Evolutionary conservation across 2,329 filamentous ascomycete genomes (phyloP), one percentile per base, ranked within the genome.

Genomic region (Colletotrichum karsti): DNA sequence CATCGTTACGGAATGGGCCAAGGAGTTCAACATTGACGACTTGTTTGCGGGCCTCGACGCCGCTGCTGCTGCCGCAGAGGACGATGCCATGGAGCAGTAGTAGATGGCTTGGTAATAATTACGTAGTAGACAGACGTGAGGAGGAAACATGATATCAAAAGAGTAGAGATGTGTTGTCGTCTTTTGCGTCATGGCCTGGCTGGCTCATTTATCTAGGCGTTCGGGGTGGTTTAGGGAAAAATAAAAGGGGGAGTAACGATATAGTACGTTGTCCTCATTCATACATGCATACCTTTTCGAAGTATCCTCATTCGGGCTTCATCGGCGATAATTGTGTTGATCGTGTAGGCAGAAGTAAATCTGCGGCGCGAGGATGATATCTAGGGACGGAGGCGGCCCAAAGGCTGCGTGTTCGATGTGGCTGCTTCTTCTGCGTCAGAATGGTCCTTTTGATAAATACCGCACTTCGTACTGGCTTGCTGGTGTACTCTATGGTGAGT

Each of bases 21-120:
- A 93, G 74, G 95, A 98, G 80, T 98, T 99, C 82, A 95, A 95
- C 83, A 86, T 99, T 8, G 96, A 98, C 70, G 96, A 94, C 2
- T 82, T 99, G 13, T 98, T 82, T 98, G 13, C 98, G 93, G 92
- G 94, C 77, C 28, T 53, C 26, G 77, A 73, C 20, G 75, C 72
- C n/a, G 74, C 64, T 35, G 75, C 69, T 30, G 75, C 69, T 33
- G 76, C 69, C 30, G 76, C 64, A 18, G 75, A 74, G 7, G 81
- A 71, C 5, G 85, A 87, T 64, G 83, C 80, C 57, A 89, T 89
- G 87, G 80, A 86, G 77, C 83, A 85, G 74, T 87, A 80, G n/a
- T n/a, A n/a, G n/a, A n/a, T n/a, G 72, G 67, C 13, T 28, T 20
- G 24, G 10, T 28, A n/a, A 9, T 26, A 30, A 24, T 42, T n/a